phyloP scores from a whole-genome alignment of 257 asterid genomes.

The Solanum boliviense region DNA sequence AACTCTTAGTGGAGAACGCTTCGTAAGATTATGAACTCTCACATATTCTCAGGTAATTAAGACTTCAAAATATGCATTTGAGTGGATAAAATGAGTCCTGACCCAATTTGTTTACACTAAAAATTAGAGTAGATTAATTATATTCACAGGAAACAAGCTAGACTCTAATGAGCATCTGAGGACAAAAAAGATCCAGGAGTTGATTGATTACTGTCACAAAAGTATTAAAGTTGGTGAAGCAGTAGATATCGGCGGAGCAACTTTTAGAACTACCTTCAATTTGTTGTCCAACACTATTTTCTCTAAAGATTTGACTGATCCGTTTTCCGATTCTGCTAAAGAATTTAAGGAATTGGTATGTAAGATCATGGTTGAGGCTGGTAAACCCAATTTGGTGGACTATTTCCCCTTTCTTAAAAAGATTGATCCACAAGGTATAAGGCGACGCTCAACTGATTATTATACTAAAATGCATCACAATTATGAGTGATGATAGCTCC shows the following conservation, averaged over 20 bases:
- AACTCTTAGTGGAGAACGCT: slow-evolving; percentile 47
- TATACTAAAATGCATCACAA: not conserved
- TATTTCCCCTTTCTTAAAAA: slow-evolving; percentile 28
- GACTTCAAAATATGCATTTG: not conserved
- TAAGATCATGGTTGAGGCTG: slow-evolving; percentile 23
- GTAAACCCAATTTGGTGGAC: slow-evolving; percentile 31
- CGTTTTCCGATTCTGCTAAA: slow-evolving; percentile 28
- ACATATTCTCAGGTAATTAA: slow-evolving; percentile 36
- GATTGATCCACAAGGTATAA: slow-evolving; percentile 38
- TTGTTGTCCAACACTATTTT: slow-evolving; percentile 38
- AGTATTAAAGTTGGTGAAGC: too few species aligned
- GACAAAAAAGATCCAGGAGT: too few species aligned
- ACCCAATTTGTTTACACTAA: too few species aligned
- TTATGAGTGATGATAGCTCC: slow-evolving; percentile 27
- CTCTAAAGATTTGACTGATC: slow-evolving; percentile 42
- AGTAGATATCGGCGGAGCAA: too few species aligned
- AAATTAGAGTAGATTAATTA: too few species aligned
- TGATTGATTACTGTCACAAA: too few species aligned
- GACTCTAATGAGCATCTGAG: too few species aligned
- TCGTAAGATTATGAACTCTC: slow-evolving; percentile 45
- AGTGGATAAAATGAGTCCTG: too few species aligned
- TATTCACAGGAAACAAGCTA: too few species aligned
- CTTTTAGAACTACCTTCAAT: too few species aligned
- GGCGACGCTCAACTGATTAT: not conserved
- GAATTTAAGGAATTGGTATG: slow-evolving; percentile 40